These are phyloP conservation scores for Passalora sequoiae DNA, from an alignment of 2,329 filamentous ascomycete species.

Conservation along the genomic window DNA sequence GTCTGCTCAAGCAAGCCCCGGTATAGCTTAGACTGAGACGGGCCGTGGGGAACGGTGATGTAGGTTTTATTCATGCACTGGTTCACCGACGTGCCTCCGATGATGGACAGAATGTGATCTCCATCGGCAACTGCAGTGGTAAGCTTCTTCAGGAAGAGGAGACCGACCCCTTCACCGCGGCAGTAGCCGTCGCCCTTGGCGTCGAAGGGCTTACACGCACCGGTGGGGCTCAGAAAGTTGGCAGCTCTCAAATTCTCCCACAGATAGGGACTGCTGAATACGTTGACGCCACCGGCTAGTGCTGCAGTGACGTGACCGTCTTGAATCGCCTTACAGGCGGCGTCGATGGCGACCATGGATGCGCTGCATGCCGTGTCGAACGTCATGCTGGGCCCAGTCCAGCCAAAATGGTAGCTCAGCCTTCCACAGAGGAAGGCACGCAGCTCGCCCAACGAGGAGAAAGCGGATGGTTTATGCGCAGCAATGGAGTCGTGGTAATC, in stretches of 20 bases:
- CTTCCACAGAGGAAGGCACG: conserved; percentile 21
- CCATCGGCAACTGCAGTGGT: conserved; percentile 30
- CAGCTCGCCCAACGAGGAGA: conserved; percentile 29
- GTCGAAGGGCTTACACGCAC: conserved; percentile 34
- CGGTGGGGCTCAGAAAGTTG: conserved; percentile 32
- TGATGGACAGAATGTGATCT: conserved; percentile 29
- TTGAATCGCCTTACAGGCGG: conserved; percentile 28
- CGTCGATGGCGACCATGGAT: conserved; percentile 30
- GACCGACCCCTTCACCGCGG: conserved; percentile 27
- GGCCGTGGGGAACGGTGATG: conserved; percentile 21
- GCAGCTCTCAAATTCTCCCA: conserved; percentile 36
- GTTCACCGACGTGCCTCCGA: conserved; percentile 25
- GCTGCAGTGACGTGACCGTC: conserved; percentile 30
- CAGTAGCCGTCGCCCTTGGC: conserved; percentile 30
- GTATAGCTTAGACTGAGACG: conserved; percentile 6
- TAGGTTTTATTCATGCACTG: conserved; percentile 26
- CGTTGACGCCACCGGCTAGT: conserved; percentile 36
- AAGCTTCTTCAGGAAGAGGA: conserved; percentile 30
- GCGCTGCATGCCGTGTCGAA: conserved; percentile 30
- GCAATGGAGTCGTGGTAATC: conserved; percentile 36
- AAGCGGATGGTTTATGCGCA: conserved; percentile 21
- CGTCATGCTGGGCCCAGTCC: conserved; percentile 37
- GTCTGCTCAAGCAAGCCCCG: conserved; percentile 6
- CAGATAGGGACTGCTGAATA: conserved; percentile 23
- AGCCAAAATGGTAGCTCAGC: conserved; percentile 42